phyloP scores from a whole-genome alignment of 2,329 filamentous ascomycete genomes.

The Lomentospora prolificans region DNA sequence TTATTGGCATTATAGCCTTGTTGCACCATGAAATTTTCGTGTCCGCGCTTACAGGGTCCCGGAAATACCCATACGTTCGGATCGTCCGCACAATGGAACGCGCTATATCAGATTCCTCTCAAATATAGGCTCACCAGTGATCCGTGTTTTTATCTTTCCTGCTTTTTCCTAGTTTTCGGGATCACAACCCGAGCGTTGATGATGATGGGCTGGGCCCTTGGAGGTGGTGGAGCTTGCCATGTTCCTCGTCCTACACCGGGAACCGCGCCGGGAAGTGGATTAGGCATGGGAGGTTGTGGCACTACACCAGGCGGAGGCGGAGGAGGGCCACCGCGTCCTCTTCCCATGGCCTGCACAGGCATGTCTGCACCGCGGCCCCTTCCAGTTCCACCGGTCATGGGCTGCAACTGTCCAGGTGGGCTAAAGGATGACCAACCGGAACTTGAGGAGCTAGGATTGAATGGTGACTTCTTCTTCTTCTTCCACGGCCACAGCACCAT shows the following conservation, averaged over 20 bases:
- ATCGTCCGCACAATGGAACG: background rate
- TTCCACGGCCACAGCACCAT: conserved; percentile 11
- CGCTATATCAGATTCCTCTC: background rate
- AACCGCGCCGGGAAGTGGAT: background rate
- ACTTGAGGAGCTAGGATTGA: background rate
- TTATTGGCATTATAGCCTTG: too few species aligned
- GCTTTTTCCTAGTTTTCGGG: background rate
- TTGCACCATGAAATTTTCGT: too few species aligned
- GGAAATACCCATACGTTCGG: too few species aligned
- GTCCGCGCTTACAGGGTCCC: too few species aligned
- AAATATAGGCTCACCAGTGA: background rate
- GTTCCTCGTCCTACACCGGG: background rate
- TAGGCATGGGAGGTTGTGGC: background rate
- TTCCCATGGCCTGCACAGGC: background rate
- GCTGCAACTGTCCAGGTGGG: background rate
- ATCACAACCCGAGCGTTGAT: background rate
- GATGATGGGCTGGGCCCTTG: background rate
- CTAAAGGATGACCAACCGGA: conserved; percentile 1
- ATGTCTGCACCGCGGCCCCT: background rate
- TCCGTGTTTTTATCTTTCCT: background rate
- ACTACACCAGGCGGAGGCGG: background rate
- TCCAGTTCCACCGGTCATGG: background rate
- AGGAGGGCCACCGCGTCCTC: background rate
- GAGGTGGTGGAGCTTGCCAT: background rate
- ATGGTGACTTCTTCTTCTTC: background rate